phyloP scores from a whole-genome alignment of 106 monocot genomes.

The Phalaenopsis equestris region DNA sequence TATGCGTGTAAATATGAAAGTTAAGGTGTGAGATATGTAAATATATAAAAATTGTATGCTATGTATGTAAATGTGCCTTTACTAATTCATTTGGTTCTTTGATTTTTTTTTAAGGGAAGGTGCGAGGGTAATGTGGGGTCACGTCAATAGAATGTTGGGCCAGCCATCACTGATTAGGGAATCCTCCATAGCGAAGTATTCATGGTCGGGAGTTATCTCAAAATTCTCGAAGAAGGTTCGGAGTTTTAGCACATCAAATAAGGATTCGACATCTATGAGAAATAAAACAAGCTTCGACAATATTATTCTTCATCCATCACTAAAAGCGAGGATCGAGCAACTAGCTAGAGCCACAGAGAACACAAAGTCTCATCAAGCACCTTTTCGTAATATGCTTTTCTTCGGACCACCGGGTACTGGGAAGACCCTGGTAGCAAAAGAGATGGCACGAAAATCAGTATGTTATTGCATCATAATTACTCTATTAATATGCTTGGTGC shows the following conservation, averaged over 20 bases:
- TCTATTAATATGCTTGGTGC: not conserved
- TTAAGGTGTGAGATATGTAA: no score
- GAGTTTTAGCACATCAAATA: constrained; percentile 14
- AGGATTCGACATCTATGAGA: constrained; percentile 10
- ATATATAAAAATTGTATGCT: no score
- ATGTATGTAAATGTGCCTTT: no score
- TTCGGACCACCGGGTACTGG: constrained; percentile 96
- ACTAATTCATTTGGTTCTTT: not conserved
- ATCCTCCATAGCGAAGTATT: constrained; percentile 85
- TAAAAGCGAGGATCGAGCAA: constrained; percentile 66
- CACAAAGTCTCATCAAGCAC: constrained; percentile 89
- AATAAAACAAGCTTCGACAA: constrained; percentile 38
- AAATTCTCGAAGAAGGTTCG: constrained; percentile 19
- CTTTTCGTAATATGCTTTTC: constrained; percentile 96
- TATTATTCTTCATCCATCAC: constrained; percentile 83
- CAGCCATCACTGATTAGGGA: constrained; percentile 92
- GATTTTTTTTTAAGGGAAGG: constrained; percentile 55
- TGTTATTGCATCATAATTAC: not conserved
- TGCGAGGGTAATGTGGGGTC: constrained; percentile 87
- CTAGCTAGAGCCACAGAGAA: constrained; percentile 87
- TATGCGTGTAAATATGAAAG: no score
- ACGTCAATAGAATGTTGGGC: constrained; percentile 80
- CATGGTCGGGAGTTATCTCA: constrained; percentile 51
- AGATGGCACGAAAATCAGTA: constrained; percentile 95
- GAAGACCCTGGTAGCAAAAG: constrained; percentile 87